A percentile compares a stretch with the other conserved stretches of the same genome.
Evolutionary conservation across 202 grass and related monocot genomes (phyloP).

Genomic region (Zizania palustris): DNA sequence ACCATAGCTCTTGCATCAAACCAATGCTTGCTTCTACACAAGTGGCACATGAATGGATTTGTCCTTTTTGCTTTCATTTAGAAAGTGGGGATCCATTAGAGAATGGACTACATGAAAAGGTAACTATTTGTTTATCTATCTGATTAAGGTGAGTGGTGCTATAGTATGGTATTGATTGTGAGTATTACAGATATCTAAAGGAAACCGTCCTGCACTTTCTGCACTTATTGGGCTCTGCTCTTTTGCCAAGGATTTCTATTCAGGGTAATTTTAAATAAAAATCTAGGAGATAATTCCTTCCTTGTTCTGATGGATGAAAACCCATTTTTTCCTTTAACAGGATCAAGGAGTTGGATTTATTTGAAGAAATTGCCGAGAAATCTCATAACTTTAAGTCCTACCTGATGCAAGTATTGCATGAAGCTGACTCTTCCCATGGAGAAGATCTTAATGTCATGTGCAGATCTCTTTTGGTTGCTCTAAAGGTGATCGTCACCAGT

Average conservation of each 20-base stretch:
- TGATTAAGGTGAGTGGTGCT: slow-evolving; percentile 31
- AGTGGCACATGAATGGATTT: slow-evolving; percentile 45
- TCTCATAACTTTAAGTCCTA: slow-evolving; percentile 56
- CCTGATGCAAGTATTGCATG: slow-evolving; percentile 71
- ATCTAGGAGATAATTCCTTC: slow-evolving; percentile 23
- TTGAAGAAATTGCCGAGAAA: slow-evolving; percentile 69
- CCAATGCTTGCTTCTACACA: slow-evolving; percentile 38
- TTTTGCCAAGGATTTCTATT: slow-evolving; percentile 57
- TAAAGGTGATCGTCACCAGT: slow-evolving; percentile 60
- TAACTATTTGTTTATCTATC: slow-evolving; percentile 52
- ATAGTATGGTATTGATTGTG: slow-evolving; percentile 38
- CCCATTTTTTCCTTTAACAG: slow-evolving; percentile 39
- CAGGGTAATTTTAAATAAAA: slow-evolving; percentile 55
- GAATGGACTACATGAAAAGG: slow-evolving; percentile 59
- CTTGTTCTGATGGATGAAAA: slow-evolving; percentile 24
- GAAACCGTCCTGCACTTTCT: slow-evolving; percentile 55
- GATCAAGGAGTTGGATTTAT: slow-evolving; percentile 78
- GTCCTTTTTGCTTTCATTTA: slow-evolving; percentile 67
- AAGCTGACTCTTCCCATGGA: slow-evolving; percentile 54
- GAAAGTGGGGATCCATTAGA: slow-evolving; percentile 63
- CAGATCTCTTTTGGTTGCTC: slow-evolving; percentile 64
- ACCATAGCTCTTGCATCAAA: slow-evolving; percentile 70
- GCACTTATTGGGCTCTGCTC: slow-evolving; percentile 56
- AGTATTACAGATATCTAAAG: slow-evolving; percentile 65
- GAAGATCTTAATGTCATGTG: slow-evolving; percentile 68